Base-by-base conservation (phyloP, 2,329 filamentous ascomycete genomes). In the Colletotrichum tropicicola region DNA sequence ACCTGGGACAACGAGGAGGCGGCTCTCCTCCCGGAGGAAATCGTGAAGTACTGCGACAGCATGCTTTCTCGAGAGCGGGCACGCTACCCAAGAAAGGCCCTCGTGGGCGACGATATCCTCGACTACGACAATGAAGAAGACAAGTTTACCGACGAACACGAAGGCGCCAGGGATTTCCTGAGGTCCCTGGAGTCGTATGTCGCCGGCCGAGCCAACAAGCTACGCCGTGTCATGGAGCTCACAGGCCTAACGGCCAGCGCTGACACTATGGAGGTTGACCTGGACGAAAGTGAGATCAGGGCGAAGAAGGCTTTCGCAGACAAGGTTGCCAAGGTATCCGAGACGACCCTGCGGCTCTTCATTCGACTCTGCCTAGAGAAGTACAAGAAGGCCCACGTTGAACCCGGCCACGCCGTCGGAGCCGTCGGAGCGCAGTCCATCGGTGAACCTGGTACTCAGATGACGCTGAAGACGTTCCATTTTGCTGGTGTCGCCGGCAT, bases 401-500 rank as follows among this genome's bases (percentile, higher is more conserved):
- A 99, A 75, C 94, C 96, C 12, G 96, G 96, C 3, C 95, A 98
- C 74, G 94, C 96, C 5, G 96, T 99, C 0, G 96, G 96, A 68
- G 96, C 96, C 15, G 94, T 98, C 37, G 96, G 96, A 69, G 96
- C 96, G 1, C 96, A 99, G 78, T 98, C 95, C 1, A 99, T 99
- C 71, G 96, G 96, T 79, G 96, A 99, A 74, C 96, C 96, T 0
- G 96, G 96, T 76, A 99, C 96, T 1, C 96, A 99, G 79, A 99
- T 99, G 96, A 99, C 96, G 1, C 82, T 99, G 68, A 98, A 98
- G 82, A 98, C 96, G 75, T 98, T 98, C 89, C 96, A 98, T 91
- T 99, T 99, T 83, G 96, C 96, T 75, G 96, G 96, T 92, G 96
- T 99, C 68, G 96, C 96, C 44, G 95, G 95, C 77, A 98, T 99